Base-by-base conservation (phyloP, 371 early-diverging fungal genomes). In the Rhizopus sp. region DNA sequence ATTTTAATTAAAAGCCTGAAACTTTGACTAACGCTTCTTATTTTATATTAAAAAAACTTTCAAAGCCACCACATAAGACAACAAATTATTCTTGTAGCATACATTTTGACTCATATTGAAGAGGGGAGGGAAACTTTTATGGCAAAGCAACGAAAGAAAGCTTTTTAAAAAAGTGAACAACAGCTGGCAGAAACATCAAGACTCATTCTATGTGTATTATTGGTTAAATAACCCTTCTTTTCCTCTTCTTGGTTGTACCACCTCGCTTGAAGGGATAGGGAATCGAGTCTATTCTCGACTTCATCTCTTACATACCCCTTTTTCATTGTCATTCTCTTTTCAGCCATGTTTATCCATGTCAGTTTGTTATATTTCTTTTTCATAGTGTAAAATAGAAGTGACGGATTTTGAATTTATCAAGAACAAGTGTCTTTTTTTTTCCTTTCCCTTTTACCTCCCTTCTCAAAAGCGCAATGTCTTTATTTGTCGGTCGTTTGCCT, bases 401-500 rank as follows among this genome's bases (percentile, higher is more conserved):
- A 17, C 46, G 46, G 50, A 4, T 4, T 7, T 49, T 49, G 4
- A 50, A 15, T 35, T 35, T 37, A 46, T 17, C 33, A 32, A 12
- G 32, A 9, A 44, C n/a, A 44, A 17, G 29, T 7, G 7, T 35
- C 3, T 30, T 48, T 49, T 61, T 30, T 50, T 42, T 40, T 61
- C 42, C 31, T 41, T 49, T n/a, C 47, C 17, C 3, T 30, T 38
- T 37, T 52, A 23, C 33, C 31, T 10, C 34, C 48, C 10, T 47
- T 60, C n/a, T 34, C 31, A 15, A 29, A 33, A 17, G 5, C 4
- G 55, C 10, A 33, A 55, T 70, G 64, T 74, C 82, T 47, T 73
- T 88, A 31, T 88, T 83, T 60, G 76, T 88, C 64, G 89, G 89
- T 15, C 81, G 83, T 66, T 79, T 88, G 40, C 81, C 87, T 31